Evolutionary conservation across 257 asterid species (phyloP).

Genomic region (Pogostemon cablin): DNA sequence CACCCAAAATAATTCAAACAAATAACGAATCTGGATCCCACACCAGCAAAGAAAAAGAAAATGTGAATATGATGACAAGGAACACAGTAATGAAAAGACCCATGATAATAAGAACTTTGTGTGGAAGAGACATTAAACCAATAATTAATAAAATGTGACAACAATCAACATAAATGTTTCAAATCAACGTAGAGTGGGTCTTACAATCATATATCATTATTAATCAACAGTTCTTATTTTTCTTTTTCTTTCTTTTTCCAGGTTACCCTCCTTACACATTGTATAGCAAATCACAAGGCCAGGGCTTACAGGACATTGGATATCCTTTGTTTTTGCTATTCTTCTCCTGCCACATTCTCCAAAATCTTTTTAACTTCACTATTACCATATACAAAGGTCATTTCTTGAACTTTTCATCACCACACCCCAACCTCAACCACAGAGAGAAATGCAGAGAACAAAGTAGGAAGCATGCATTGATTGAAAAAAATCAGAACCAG

Average conservation of each 20-base stretch:
- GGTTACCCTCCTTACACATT: not conserved
- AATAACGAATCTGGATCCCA: slow-evolving; percentile 7
- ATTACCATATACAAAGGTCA: slow-evolving; percentile 17
- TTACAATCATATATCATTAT: not conserved
- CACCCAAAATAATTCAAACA: slow-evolving; percentile 5
- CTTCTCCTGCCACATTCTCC: slow-evolving; percentile 28
- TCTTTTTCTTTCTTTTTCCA: not conserved
- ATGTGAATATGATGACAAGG: not conserved
- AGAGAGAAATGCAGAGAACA: slow-evolving; percentile 3
- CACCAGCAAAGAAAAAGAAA: not conserved
- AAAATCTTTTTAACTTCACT: not conserved
- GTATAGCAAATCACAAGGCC: not conserved
- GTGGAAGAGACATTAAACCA: not conserved
- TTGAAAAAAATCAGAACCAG: slow-evolving; percentile 5
- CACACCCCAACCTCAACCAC: not conserved
- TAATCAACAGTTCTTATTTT: not conserved
- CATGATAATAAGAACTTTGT: not conserved
- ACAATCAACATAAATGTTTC: not conserved
- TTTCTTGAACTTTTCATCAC: not conserved
- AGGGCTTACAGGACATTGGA: slow-evolving; percentile 14
- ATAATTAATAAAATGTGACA: not conserved
- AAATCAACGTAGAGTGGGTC: not conserved
- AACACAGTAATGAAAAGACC: not conserved
- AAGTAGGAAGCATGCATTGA: slow-evolving; percentile 5
- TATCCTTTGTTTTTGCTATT: slow-evolving; percentile 23